Base-by-base conservation (phyloP, 2,329 filamentous ascomycete genomes). In the Hypoxylon sp. region DNA sequence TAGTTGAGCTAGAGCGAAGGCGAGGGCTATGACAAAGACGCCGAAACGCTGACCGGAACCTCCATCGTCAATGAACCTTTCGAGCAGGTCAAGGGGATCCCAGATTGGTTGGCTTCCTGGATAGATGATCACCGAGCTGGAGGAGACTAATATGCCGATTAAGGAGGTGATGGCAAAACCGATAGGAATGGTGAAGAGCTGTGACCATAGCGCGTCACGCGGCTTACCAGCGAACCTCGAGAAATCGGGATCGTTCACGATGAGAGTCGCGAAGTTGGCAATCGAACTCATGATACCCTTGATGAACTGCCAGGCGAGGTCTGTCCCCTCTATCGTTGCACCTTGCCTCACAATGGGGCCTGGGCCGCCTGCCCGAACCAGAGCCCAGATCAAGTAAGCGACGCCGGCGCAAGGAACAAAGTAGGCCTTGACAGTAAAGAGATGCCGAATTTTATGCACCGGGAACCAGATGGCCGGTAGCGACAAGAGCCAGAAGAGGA, bases 401-500 rank as follows among this genome's bases (percentile, higher is more conserved):
- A 97, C 83, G 52, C 91, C 93, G n/a, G 93, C 93, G 36, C 85
- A 84, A 0, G 94, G 94, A 0, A 96, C 93, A 64, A 96, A 87
- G 74, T 89, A 91, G 0, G 94, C 89, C 80, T 97, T 97, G 74
- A 93, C 91, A 0, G 93, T 97, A 80, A 97, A 97, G 3, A 97
- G 82, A 76, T 97, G 93, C 46, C 93, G 89, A 73, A 97, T 89
- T 80, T 95, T 88, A 78, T 97, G 92, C 1, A 97, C 93, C 0
- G 93, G 93, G 71, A 96, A 94, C 89, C 91, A 97, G 65, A 97
- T 90, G 18, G 93, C 93, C 0, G 93, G 93, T 0, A 97, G 82
- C 1, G 91, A 94, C 67, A 85, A 81, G 1, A 93, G 76, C 92
- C 93, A 97, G 78, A 97, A 97, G 60, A 97, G 81, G 81, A 97